A percentile compares a stretch with the other conserved stretches of the same genome.
Evolutionary conservation across 192 early-diverging fungal genomes (phyloP).

Genomic region (Backusella macrospora): DNA sequence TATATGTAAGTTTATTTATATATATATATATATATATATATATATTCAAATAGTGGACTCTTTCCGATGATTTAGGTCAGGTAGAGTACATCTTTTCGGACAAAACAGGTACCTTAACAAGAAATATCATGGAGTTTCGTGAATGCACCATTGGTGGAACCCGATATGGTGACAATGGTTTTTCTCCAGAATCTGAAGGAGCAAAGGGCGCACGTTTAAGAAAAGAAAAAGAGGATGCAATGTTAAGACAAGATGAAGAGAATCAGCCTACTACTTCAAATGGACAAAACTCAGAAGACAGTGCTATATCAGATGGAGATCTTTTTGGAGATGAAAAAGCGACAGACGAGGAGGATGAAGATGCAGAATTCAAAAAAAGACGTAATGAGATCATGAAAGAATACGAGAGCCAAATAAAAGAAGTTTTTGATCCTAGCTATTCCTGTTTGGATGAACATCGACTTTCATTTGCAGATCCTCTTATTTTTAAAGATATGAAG

Average conservation of each 20-base stretch:
- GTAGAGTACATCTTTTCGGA: conserved; percentile 97
- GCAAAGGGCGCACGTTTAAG: conserved; percentile 45
- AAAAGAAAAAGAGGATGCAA: conserved; percentile 49
- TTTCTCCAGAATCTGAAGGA: conserved; percentile 64
- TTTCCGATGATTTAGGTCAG: conserved; percentile 95
- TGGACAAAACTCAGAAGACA: conserved; percentile 27
- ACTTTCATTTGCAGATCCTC: conserved; percentile 86
- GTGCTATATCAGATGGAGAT: conserved; percentile 25
- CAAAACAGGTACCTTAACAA: conserved; percentile 97
- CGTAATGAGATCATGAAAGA: conserved; percentile 53
- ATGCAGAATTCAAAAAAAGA: conserved; percentile 33
- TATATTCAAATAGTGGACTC: conserved; percentile 80
- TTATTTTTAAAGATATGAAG: conserved; percentile 73
- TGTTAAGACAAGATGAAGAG: conserved; percentile 46
- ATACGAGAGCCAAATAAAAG: conserved; percentile 59
- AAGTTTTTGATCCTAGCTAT: conserved; percentile 69
- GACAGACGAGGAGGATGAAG: conserved; percentile 17
- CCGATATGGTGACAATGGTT: conserved; percentile 80
- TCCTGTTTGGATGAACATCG: conserved; percentile 60
- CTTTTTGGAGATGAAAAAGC: conserved; percentile 36
- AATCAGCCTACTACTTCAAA: conserved; percentile 41
- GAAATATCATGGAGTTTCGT: conserved; percentile 96
- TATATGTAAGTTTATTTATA: background rate
- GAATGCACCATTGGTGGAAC: conserved; percentile 88
- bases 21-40: background rate